Percentiles rank a stretch among this genome's conserved stretches.
Conservation (phyloP, 805 yeast genomes). For the Teunomyces lycoperdinae region DNA sequence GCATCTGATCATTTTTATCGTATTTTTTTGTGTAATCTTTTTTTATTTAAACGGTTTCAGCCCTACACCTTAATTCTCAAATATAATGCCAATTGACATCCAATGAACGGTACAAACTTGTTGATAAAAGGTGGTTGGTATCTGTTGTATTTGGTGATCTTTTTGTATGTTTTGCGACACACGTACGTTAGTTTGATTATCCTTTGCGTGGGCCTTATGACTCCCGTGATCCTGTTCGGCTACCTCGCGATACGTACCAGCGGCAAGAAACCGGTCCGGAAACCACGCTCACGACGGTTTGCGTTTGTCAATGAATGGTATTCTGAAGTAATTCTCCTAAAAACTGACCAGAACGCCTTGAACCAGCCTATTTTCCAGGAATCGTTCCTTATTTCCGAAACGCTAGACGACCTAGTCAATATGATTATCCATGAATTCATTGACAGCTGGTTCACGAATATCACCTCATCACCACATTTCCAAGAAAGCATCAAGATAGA, state of each 20-base stretch:
- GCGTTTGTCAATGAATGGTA: slow-evolving; percentile 12
- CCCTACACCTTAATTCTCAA: neutral
- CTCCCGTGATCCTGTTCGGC: neutral
- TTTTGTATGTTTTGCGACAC: slow-evolving; percentile 7
- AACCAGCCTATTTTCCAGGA: slow-evolving; percentile 38
- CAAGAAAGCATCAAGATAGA: slow-evolving; percentile 43
- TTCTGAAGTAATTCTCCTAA: neutral
- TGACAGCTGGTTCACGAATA: slow-evolving; percentile 51
- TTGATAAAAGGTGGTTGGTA: slow-evolving; percentile 1
- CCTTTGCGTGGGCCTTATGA: slow-evolving; percentile 1
- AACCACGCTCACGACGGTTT: slow-evolving; percentile 4
- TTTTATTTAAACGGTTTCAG: neutral
- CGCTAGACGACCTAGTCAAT: slow-evolving; percentile 48
- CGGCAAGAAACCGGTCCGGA: neutral
- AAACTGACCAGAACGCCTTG: slow-evolving; percentile 5
- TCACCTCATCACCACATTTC: slow-evolving; percentile 33
- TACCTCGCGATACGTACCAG: neutral
- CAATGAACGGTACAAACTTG: neutral
- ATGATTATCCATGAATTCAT: slow-evolving; percentile 53
- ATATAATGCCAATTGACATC: neutral
- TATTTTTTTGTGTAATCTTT: slow-evolving; percentile 2
- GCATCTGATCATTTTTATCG: neutral
- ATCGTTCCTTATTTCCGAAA: slow-evolving; percentile 51
- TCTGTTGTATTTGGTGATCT: neutral
- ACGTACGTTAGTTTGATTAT: slow-evolving; percentile 10